Conservation (phyloP, 116 monocot genomes). For the Zostera marina region DNA sequence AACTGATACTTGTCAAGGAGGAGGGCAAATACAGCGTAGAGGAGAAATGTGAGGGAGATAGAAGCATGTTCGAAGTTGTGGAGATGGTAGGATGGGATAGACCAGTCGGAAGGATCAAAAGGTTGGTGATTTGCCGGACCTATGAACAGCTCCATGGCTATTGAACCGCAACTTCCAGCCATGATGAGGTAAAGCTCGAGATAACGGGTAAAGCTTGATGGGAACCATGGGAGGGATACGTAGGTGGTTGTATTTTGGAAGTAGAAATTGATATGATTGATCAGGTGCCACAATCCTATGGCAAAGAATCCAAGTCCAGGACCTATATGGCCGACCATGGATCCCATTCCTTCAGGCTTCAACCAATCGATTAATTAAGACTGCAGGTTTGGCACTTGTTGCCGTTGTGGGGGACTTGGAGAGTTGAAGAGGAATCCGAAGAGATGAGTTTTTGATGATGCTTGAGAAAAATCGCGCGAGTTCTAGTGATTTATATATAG, state of each 20-base stretch:
- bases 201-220: conserved; percentile 6
- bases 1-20: conserved; percentile 39
- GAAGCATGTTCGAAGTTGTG: conserved; percentile 72
- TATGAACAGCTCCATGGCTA: conserved; percentile 62
- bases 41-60: conserved; percentile 46
- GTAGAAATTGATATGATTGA: conserved; percentile 16
- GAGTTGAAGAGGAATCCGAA: too few species aligned
- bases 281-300: conserved; percentile 19
- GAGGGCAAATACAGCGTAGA: conserved; percentile 39
- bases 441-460: too few species aligned
- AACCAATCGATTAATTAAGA: too few species aligned
- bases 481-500: too few species aligned
- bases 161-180: conserved; percentile 17
- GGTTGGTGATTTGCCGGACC: conserved; percentile 36
- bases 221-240: conserved; percentile 20
- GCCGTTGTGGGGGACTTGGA: too few species aligned
- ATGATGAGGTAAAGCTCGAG: conserved; percentile 43
- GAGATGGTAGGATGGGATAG: conserved; percentile 67
- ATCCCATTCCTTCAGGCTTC: conserved; percentile 13
- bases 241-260: conserved; percentile 5
- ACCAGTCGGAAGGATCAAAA: conserved; percentile 31
- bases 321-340: conserved; percentile 13
- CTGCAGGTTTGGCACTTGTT: too few species aligned
- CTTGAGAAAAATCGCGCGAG: too few species aligned
- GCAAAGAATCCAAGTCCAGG: conserved; percentile 17